Evolutionary conservation across 768 basidiomycete genomes (phyloP).

Genomic region (Cubamyces lactineus): DNA sequence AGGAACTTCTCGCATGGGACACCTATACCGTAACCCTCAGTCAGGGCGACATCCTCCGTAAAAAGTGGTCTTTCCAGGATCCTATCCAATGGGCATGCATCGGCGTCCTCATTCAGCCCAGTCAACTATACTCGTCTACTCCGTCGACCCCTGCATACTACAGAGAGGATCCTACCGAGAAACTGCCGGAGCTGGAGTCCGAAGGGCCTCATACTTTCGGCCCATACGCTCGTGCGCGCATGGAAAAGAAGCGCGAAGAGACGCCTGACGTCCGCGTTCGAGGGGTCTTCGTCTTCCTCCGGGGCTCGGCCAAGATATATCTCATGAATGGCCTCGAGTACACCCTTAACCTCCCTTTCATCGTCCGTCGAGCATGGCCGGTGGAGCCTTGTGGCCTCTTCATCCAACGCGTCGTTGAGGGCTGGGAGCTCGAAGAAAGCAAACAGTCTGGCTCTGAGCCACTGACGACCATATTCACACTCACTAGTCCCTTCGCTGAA

Average conservation of each 20-base stretch:
- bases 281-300: conserved; percentile 77
- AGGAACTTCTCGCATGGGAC: conserved; percentile 73
- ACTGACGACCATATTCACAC: conserved; percentile 80
- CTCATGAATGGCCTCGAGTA: conserved; percentile 72
- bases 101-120: conserved; percentile 67
- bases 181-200: conserved; percentile 32
- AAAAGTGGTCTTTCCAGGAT: conserved; percentile 78
- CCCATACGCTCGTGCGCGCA: conserved; percentile 40
- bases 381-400: conserved; percentile 77
- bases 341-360: conserved; percentile 80
- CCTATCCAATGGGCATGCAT: conserved; percentile 79
- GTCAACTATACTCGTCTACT: conserved; percentile 33
- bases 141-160: conserved; percentile 33
- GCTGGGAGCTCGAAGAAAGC: conserved; percentile 67
- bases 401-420: conserved; percentile 74
- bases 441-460: conserved; percentile 64
- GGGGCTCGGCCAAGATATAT: conserved; percentile 74
- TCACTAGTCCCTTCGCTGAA: conserved; percentile 78
- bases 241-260: conserved; percentile 42
- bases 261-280: conserved; percentile 48
- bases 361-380: conserved; percentile 80
- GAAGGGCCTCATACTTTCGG: conserved; percentile 41
- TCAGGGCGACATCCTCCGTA: conserved; percentile 66
- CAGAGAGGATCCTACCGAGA: conserved; percentile 33
- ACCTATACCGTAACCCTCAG: conserved; percentile 62